These are phyloP conservation scores for Bacidia gigantensis DNA, from an alignment of 495 filamentous ascomycete species.

Conservation along the genomic window DNA sequence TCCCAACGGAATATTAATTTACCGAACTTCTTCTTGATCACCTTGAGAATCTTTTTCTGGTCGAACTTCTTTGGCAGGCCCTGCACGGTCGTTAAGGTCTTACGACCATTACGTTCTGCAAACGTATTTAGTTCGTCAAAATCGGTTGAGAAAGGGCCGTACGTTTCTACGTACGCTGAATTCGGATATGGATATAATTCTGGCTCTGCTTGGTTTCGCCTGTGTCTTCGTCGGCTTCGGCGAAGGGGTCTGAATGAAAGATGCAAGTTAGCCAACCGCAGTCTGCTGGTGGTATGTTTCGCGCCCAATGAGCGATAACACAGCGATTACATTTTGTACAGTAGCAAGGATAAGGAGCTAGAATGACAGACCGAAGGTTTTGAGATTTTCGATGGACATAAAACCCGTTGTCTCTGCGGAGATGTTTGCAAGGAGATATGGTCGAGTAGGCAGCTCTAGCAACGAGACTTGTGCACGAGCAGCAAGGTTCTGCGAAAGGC, in stretches of 20 bases:
- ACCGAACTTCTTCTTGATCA: slow-evolving; percentile 99
- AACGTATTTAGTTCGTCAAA: too few relatives aligned
- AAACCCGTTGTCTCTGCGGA: slow-evolving; percentile 51
- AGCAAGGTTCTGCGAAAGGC: too few relatives aligned
- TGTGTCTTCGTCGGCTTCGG: slow-evolving; percentile 99
- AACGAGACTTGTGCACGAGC: too few relatives aligned
- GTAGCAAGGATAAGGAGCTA: not conserved
- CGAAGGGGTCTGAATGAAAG: slow-evolving; percentile 79
- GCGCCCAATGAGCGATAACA: too few relatives aligned
- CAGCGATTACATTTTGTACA: too few relatives aligned
- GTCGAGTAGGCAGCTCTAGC: slow-evolving; percentile 5
- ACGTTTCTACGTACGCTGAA: slow-evolving; percentile 98
- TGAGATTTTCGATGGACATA: slow-evolving; percentile 99
- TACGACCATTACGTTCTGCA: slow-evolving; percentile 99
- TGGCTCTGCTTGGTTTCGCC: slow-evolving; percentile 85
- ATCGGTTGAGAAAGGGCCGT: too few relatives aligned
- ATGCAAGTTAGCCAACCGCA: slow-evolving; percentile 2
- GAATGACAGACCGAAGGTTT: slow-evolving; percentile 70
- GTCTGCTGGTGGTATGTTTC: too few relatives aligned
- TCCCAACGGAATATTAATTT: slow-evolving; percentile 24
- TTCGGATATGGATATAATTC: slow-evolving; percentile 99
- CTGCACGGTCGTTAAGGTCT: slow-evolving; percentile 99
- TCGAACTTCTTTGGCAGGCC: slow-evolving; percentile 96
- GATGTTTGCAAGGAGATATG: not conserved
- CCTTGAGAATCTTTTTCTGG: slow-evolving; percentile 98